Base-by-base conservation (phyloP, 2,329 filamentous ascomycete genomes). In the Lecanicillium sp. region DNA sequence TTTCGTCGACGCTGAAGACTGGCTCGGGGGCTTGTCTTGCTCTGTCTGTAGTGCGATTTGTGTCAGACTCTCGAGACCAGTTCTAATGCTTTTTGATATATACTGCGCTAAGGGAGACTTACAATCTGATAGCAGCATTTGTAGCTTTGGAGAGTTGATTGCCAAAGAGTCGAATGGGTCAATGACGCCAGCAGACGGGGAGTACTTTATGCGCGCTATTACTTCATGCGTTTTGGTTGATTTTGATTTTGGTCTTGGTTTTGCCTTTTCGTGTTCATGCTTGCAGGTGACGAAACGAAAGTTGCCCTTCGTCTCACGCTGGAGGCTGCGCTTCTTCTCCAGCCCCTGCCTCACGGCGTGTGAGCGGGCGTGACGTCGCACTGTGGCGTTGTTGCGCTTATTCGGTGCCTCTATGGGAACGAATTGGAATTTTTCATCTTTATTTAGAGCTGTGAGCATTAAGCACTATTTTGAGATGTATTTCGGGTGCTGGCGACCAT, bases 1-100 rank as follows among this genome's bases (percentile, higher is more conserved):
- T 54, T 6, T 65, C 55, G 1, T 48, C 43, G 18, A 64, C 40
- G 14, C 55, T 66, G 8, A 66, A 62, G 0, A 63, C 52, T 10
- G 62, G 60, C 30, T 64, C 57, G 0, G 51, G 30, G n/a, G 51
- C 49, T 31, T 51, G 45, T 2, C 43, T 41, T 5, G 49, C 47
- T 25, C 54, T 52, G 11, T 49, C 53, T 59, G 6, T 9, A 14
- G 0, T 5, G n/a, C n/a, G n/a, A n/a, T n/a, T n/a, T n/a, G n/a
- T n/a, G n/a, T n/a, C n/a, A n/a, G n/a, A n/a, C n/a, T n/a, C n/a
- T n/a, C n/a, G n/a, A n/a, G 27, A n/a, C 10, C 17, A 20, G 11
- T 17, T n/a, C n/a, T n/a, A n/a, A n/a, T n/a, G n/a, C n/a, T n/a
- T n/a, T n/a, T n/a, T n/a, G n/a, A n/a, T n/a, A n/a, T n/a, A n/a